Conservation (phyloP, 2,329 filamentous ascomycete species). For the Bipolaris zeicola region DNA sequence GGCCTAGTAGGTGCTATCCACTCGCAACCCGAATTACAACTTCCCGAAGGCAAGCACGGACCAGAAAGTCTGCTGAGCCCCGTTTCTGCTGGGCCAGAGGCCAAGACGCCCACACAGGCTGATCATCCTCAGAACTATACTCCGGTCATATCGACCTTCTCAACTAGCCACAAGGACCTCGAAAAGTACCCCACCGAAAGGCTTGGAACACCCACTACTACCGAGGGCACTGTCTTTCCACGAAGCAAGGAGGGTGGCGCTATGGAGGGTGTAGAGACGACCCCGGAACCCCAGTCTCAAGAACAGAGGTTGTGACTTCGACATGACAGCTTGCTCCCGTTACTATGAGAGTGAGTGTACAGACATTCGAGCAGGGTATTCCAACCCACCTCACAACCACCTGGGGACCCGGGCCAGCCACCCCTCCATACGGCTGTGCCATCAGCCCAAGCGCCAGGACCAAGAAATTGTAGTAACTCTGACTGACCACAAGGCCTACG, state of each 20-base stretch:
- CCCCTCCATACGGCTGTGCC: not conserved
- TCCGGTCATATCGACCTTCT: conserved; percentile 58
- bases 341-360: not conserved
- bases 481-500: not conserved
- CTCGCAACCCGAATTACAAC: conserved; percentile 14
- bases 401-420: not conserved
- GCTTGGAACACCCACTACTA: conserved; percentile 45
- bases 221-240: conserved; percentile 30
- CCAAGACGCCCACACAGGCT: conserved; percentile 49
- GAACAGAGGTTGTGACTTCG: conserved; percentile 19
- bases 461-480: not conserved
- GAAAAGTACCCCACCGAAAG: conserved; percentile 53
- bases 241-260: conserved; percentile 26
- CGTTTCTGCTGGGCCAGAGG: conserved; percentile 43
- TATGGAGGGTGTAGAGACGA: conserved; percentile 37
- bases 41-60: conserved; percentile 27
- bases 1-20: conserved; percentile 44
- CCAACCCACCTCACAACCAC: not conserved
- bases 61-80: conserved; percentile 42
- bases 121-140: conserved; percentile 46
- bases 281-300: conserved; percentile 20
- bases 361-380: not conserved
- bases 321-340: not conserved
- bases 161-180: conserved; percentile 58
- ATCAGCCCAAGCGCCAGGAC: not conserved